Evolutionary conservation across 2,329 filamentous ascomycete genomes (phyloP).

Genomic region (Periconia digitata): DNA sequence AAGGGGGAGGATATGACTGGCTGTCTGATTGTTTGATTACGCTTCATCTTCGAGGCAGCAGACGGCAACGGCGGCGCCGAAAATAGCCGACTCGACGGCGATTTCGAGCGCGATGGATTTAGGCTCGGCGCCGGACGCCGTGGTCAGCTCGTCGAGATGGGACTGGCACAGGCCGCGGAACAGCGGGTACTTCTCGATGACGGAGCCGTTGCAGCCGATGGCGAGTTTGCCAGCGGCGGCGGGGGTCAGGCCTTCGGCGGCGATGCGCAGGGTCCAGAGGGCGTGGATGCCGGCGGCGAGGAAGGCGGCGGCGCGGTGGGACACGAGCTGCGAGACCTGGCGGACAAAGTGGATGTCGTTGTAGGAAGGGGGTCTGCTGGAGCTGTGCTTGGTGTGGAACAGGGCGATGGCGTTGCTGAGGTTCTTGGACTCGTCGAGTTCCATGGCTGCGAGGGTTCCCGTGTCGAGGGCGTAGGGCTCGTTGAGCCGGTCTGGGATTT

Average conservation of each 20-base stretch:
- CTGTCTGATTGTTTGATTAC: no score
- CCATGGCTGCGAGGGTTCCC: constrained; percentile 59
- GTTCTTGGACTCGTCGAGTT: constrained; percentile 48
- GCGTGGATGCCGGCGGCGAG: constrained; percentile 65
- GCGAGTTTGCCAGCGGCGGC: constrained; percentile 42
- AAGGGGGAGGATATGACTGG: background rate
- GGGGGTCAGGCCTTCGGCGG: constrained; percentile 48
- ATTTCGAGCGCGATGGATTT: constrained; percentile 64
- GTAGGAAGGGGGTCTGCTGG: constrained; percentile 47
- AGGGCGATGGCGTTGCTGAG: constrained; percentile 46
- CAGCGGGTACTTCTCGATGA: constrained; percentile 75
- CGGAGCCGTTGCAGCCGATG: constrained; percentile 77
- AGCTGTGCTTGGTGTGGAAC: constrained; percentile 56
- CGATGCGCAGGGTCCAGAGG: constrained; percentile 59
- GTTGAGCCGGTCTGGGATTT: constrained; percentile 57
- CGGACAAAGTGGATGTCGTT: constrained; percentile 59
- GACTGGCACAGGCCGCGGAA: constrained; percentile 65
- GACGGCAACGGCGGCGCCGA: constrained; percentile 71
- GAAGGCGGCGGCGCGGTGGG: constrained; percentile 62
- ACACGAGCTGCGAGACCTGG: constrained; percentile 55
- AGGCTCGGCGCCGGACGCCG: constrained; percentile 40
- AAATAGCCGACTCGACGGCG: constrained; percentile 72
- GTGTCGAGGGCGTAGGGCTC: constrained; percentile 63
- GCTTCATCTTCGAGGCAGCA: constrained; percentile 40
- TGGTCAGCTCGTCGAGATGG: constrained; percentile 62